Evolutionary conservation across 2,329 filamentous ascomycete genomes (phyloP).

Genomic region (Pseudomassariella vexata): DNA sequence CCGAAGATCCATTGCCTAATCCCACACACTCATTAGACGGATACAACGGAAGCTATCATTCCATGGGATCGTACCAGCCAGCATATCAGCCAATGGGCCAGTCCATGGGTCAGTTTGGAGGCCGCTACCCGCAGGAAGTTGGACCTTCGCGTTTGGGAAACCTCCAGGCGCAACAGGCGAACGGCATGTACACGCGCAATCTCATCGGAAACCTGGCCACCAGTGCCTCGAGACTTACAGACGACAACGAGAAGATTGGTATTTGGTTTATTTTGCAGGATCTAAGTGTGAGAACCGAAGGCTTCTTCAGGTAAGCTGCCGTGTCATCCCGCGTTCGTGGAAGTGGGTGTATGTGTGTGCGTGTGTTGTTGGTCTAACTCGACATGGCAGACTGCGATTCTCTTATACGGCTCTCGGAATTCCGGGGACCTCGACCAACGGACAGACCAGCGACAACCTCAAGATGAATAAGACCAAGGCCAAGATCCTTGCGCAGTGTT

Average conservation of each 20-base stretch:
- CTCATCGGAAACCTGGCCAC: conserved; percentile 88
- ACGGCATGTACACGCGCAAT: conserved; percentile 90
- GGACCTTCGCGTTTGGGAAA: conserved; percentile 1
- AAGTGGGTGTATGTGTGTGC: too few relatives aligned
- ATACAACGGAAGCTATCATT: too few relatives aligned
- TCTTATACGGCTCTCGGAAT: conserved; percentile 81
- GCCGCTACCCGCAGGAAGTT: conserved; percentile 12
- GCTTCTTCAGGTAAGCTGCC: conserved; percentile 68
- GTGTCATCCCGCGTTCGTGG: conserved; percentile 2
- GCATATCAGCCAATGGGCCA: conserved; percentile 1
- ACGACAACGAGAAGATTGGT: conserved; percentile 73
- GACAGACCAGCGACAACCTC: conserved; percentile 30
- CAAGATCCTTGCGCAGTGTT: conserved; percentile 77
- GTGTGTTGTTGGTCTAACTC: conserved; percentile 7
- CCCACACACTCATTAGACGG: too few relatives aligned
- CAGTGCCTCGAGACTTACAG: conserved; percentile 78
- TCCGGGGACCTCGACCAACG: conserved; percentile 27
- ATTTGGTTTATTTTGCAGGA: conserved; percentile 98
- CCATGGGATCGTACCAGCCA: not conserved
- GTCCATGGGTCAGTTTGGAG: conserved; percentile 7
- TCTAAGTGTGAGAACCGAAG: conserved; percentile 88
- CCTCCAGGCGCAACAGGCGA: conserved; percentile 42
- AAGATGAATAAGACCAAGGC: conserved; percentile 68
- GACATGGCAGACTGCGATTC: conserved; percentile 47
- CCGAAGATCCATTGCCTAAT: too few relatives aligned